These are phyloP conservation scores for Panellus pusillus DNA, from an alignment of 768 basidiomycete genomes.

Conservation along the genomic window DNA sequence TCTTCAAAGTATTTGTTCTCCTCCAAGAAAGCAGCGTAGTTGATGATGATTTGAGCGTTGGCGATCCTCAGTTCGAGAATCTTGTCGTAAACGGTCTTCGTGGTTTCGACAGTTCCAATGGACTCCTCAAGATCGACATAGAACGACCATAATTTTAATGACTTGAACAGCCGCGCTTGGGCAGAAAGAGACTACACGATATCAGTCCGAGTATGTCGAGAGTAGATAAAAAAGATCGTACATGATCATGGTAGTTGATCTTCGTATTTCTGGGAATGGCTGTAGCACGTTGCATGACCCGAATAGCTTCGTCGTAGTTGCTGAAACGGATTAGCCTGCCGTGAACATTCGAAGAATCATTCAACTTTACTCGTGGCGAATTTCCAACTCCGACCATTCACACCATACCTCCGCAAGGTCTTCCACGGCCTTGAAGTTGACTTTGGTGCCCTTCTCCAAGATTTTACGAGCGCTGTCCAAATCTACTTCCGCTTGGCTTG, in stretches of 20 bases:
- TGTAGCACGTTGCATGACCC: conserved; percentile 95
- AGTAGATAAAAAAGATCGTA: conserved; percentile 32
- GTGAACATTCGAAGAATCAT: neutral
- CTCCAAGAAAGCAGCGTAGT: conserved; percentile 95
- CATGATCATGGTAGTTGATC: conserved; percentile 94
- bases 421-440: conserved; percentile 93
- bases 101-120: conserved; percentile 87
- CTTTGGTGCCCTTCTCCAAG: conserved; percentile 87
- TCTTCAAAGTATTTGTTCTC: conserved; percentile 99
- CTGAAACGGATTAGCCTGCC: conserved; percentile 40
- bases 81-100: conserved; percentile 94
- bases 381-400: conserved; percentile 98
- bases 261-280: conserved; percentile 88
- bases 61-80: conserved; percentile 96
- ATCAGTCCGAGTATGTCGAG: neutral
- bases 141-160: conserved; percentile 97
- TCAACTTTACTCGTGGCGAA: conserved; percentile 85
- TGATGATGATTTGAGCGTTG: conserved; percentile 96
- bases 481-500: conserved; percentile 77
- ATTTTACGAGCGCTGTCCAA: conserved; percentile 88
- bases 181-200: conserved; percentile 67
- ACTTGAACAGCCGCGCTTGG: conserved; percentile 93
- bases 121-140: conserved; percentile 98
- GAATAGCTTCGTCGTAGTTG: conserved; percentile 93
- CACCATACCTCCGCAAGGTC: conserved; percentile 99